These are phyloP conservation scores for Aspergillus floridensis DNA, from an alignment of 2,329 filamentous ascomycete species.

Conservation along the genomic window DNA sequence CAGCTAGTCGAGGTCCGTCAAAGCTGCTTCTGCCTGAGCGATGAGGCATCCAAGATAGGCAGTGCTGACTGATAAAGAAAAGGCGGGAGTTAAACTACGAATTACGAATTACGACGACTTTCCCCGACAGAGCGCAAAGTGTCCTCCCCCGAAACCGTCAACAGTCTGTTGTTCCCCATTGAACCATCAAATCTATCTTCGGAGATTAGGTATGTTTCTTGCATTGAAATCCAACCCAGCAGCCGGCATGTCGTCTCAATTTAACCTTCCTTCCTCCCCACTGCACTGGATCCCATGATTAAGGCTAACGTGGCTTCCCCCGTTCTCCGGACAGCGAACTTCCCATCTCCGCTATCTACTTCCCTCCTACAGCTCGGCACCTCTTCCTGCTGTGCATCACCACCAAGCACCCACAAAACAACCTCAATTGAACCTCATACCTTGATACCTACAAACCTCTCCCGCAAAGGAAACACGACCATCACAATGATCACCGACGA, in stretches of 20 bases:
- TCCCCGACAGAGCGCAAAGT: background rate
- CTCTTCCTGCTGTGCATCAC: background rate
- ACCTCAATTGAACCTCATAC: background rate
- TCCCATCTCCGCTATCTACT: background rate
- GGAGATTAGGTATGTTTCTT: background rate
- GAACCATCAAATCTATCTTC: background rate
- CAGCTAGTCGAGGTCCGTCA: too few relatives aligned
- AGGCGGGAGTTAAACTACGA: background rate
- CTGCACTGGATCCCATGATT: background rate
- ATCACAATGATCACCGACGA: constrained; percentile 87
- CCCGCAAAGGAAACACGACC: background rate
- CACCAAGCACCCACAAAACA: background rate
- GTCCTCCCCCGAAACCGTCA: background rate
- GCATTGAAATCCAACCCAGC: background rate
- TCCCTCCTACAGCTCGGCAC: background rate
- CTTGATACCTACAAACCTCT: background rate
- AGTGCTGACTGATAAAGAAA: background rate
- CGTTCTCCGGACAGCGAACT: background rate
- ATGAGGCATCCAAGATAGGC: background rate
- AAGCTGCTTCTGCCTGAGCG: background rate
- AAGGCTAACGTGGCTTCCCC: background rate
- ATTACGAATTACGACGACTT: background rate
- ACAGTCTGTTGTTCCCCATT: background rate
- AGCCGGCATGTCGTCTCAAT: too few relatives aligned
- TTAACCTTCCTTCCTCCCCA: background rate